Base-by-base conservation (phyloP, 345 rosid species). In the Murraya paniculata region DNA sequence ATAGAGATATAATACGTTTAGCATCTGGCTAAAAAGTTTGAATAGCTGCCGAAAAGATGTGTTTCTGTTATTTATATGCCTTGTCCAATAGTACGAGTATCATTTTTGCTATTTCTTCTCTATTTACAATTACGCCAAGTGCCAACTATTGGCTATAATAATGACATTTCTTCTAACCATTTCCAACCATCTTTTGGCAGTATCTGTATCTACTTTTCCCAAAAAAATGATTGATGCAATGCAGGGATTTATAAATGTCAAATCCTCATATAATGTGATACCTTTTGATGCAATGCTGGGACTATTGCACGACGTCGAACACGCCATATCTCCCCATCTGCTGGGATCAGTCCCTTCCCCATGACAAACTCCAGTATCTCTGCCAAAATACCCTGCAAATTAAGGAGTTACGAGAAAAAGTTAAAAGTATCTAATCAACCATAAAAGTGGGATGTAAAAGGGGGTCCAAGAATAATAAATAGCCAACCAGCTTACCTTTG, bases 331-430 rank as follows among this genome's bases (percentile, higher is more conserved):
- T 93, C 98, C 9, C 94, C 98, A 88, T 95, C 98, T 57, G 99
- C 99, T 0, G 99, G 98, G 65, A 95, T 95, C 64, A 95, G 94
- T 78, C 99, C 99, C 81, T 82, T 93, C 21, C 99, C 99, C 99
- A 95, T 95, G 31, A 95, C 99, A 90, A 95, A 95, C 6, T 95
- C 96, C 65, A 95, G 85, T 87, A 95, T 95, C 81, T 95, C 99
- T 71, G 96, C 97, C 75, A 95, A 80, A 72, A 95, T 87, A 73
- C 98, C 99, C 99, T 95, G 85, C 80, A 84, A 62, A 55, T 79
- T 58, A 81, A 79, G 79, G 64, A 79, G 24, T 58, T 68, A 67
- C 72, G 35, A 69, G 71, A 80, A 83, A 66, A 73, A 45, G 74
- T 24, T 13, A 74, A 64, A 62, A 36, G 61, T 33, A 73, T 19